These are phyloP conservation scores for Cryphonectria japonica DNA, from an alignment of 2,329 filamentous ascomycete species.

Conservation along the genomic window DNA sequence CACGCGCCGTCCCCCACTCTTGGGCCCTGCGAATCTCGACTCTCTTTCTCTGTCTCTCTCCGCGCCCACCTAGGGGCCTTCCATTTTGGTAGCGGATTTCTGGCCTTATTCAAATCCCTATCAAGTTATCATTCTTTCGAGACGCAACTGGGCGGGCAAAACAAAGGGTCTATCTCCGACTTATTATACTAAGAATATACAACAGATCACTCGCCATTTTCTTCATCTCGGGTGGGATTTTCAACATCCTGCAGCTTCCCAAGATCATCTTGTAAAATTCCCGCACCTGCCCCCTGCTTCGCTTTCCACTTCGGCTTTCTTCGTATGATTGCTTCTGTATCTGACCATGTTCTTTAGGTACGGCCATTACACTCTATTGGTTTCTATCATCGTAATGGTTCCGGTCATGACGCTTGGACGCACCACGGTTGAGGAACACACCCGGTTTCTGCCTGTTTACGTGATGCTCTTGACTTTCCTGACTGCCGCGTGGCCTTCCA, in stretches of 20 bases:
- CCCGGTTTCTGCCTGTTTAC: conserved; percentile 18
- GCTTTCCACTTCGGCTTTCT: not conserved
- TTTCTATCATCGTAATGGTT: not conserved
- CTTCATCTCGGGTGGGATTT: conserved; percentile 4
- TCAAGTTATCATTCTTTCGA: not conserved
- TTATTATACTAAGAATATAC: not conserved
- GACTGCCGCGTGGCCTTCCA: conserved; percentile 19
- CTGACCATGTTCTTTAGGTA: conserved; percentile 13
- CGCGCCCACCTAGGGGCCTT: not conserved
- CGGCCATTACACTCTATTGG: conserved; percentile 15
- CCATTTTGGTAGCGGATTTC: conserved; percentile 7
- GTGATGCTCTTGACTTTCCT: conserved; percentile 16
- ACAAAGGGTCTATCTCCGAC: too few species aligned
- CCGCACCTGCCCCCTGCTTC: too few species aligned
- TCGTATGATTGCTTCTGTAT: not conserved
- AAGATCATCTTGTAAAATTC: not conserved
- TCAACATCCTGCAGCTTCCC: conserved; percentile 9
- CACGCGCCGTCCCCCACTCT: too few species aligned
- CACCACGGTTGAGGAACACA: conserved; percentile 1
- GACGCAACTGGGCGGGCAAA: not conserved
- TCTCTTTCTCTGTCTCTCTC: not conserved
- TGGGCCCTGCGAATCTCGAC: not conserved
- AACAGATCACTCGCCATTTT: conserved; percentile 13
- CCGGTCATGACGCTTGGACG: conserved; percentile 10
- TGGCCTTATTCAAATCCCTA: not conserved